Percentiles rank a stretch among this genome's conserved stretches.
Conservation (phyloP, 2,329 filamentous ascomycete genomes). For the Colletotrichum sp. region DNA sequence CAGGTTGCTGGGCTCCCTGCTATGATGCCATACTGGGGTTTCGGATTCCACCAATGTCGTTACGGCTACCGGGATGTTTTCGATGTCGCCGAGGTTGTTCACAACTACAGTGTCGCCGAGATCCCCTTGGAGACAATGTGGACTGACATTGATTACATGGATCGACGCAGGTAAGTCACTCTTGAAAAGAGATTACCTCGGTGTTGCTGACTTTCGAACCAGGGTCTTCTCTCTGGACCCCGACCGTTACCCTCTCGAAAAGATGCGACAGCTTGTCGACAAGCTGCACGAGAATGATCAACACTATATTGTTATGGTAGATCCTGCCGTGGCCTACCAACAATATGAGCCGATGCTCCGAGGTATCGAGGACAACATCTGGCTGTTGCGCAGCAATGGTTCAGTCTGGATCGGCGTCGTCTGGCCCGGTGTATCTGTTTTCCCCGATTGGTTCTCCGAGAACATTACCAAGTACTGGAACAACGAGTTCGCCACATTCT, state of each 20-base stretch:
- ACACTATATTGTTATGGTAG: conserved; percentile 80
- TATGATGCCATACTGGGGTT: conserved; percentile 69
- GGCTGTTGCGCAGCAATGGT: conserved; percentile 58
- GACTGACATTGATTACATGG: conserved; percentile 53
- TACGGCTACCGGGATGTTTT: conserved; percentile 71
- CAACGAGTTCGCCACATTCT: conserved; percentile 69
- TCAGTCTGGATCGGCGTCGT: conserved; percentile 69
- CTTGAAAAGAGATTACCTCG: too few species aligned
- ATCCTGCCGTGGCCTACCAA: conserved; percentile 64
- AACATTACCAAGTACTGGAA: conserved; percentile 73
- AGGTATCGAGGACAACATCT: conserved; percentile 50
- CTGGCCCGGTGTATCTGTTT: conserved; percentile 77
- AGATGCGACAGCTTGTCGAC: conserved; percentile 69
- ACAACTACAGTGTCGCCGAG: conserved; percentile 67
- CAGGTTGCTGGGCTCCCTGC: conserved; percentile 60
- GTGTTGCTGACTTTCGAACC: conserved; percentile 22
- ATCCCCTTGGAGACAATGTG: conserved; percentile 76
- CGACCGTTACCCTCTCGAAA: conserved; percentile 63
- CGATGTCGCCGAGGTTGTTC: conserved; percentile 69
- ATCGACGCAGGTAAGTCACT: conserved; percentile 21
- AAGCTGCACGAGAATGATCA: conserved; percentile 72
- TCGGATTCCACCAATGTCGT: conserved; percentile 67
- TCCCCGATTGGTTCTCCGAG: conserved; percentile 78
- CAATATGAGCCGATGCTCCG: conserved; percentile 48
- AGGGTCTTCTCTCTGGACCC: conserved; percentile 69